A percentile compares a stretch with the other conserved stretches of the same genome.
Conservation (phyloP, 768 basidiomycete genomes). For the Tylopilus sp. region DNA sequence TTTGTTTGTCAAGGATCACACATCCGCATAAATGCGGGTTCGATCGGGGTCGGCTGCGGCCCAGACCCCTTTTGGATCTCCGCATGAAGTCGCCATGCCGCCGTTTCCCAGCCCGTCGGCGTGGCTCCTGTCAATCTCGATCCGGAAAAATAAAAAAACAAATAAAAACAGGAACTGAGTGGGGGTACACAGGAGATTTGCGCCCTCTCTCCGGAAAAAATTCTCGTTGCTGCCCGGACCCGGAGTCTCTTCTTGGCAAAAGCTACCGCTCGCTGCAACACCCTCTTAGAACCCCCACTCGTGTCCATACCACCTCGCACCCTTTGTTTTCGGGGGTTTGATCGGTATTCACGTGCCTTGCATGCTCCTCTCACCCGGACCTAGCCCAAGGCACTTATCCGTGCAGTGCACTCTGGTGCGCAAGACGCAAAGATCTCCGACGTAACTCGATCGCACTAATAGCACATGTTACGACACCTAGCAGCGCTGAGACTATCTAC, state of each 20-base stretch:
- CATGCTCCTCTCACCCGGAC: constrained; percentile 24
- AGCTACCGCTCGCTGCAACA: not conserved
- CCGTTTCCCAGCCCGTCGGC: constrained; percentile 20
- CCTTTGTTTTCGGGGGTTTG: constrained; percentile 27
- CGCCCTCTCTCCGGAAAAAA: not conserved
- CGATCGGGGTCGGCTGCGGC: constrained; percentile 38
- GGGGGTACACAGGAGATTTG: constrained; percentile 2
- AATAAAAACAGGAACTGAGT: not conserved
- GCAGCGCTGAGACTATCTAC: constrained; percentile 12
- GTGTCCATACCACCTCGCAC: constrained; percentile 24
- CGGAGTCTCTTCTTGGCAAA: constrained; percentile 1
- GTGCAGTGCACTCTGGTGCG: constrained; percentile 10
- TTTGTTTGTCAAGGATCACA: constrained; percentile 34
- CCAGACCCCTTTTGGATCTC: constrained; percentile 36
- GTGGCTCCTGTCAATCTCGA: constrained; percentile 23
- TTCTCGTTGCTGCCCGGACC: not conserved
- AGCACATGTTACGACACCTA: constrained; percentile 14
- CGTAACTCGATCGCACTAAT: constrained; percentile 14
- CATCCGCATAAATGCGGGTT: constrained; percentile 34
- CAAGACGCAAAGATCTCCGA: constrained; percentile 15
- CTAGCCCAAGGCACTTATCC: constrained; percentile 18
- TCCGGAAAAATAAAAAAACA: constrained; percentile 1
- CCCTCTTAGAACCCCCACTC: constrained; percentile 24
- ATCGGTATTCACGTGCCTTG: constrained; percentile 28
- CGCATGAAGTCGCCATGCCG: constrained; percentile 30